phyloP scores from a whole-genome alignment of 352 stramenopile genomes.

The Phytophthora hybrid region DNA sequence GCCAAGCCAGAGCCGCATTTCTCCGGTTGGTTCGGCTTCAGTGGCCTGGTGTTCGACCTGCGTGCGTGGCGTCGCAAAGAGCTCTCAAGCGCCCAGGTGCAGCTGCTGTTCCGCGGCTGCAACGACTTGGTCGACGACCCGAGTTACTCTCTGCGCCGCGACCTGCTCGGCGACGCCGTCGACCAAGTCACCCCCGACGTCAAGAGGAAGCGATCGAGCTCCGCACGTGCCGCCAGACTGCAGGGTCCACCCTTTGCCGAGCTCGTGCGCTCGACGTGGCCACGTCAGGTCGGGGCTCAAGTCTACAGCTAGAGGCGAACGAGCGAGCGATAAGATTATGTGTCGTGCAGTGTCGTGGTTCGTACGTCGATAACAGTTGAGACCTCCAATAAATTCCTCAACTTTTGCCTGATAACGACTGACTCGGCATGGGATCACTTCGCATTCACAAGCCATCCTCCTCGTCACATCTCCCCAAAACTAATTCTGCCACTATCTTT shows the following conservation, averaged over 20 bases:
- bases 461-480: neutral
- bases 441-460: neutral
- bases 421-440: neutral
- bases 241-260: slow-evolving; percentile 50
- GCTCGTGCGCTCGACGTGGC: slow-evolving; percentile 57
- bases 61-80: slow-evolving; percentile 58
- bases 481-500: neutral
- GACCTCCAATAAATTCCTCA: neutral
- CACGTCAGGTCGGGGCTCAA: slow-evolving; percentile 71
- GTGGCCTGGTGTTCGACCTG: slow-evolving; percentile 67
- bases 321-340: slow-evolving; percentile 6
- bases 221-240: slow-evolving; percentile 16
- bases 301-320: slow-evolving; percentile 50
- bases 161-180: slow-evolving; percentile 29
- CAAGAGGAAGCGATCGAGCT: slow-evolving; percentile 25
- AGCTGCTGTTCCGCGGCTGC: slow-evolving; percentile 71
- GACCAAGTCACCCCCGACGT: slow-evolving; percentile 15
- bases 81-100: slow-evolving; percentile 56
- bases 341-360: slow-evolving; percentile 1
- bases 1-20: slow-evolving; percentile 71
- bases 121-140: slow-evolving; percentile 61
- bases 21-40: slow-evolving; percentile 77
- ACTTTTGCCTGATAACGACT: no score
- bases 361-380: neutral
- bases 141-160: slow-evolving; percentile 59